Evolutionary conservation across 2,329 filamentous ascomycete species (phyloP).

Genomic region (Sclerotinia subarctica): DNA sequence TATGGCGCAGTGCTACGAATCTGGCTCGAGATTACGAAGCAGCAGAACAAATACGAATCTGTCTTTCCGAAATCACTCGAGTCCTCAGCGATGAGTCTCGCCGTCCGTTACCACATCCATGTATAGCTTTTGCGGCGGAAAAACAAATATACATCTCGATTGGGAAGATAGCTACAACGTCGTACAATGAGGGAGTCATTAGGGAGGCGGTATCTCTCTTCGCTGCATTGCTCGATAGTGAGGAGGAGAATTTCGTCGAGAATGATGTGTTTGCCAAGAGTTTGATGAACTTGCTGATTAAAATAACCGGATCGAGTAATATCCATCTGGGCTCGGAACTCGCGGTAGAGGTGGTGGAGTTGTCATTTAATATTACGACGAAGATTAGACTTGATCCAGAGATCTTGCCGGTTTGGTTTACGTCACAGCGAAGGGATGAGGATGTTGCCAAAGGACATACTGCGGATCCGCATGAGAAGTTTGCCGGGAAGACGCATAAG

Average conservation of each 20-base stretch:
- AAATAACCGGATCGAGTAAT: constrained; percentile 71
- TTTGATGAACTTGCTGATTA: constrained; percentile 79
- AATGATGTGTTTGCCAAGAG: constrained; percentile 81
- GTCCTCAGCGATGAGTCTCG: constrained; percentile 88
- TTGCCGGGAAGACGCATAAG: constrained; percentile 80
- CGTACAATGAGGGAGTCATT: constrained; percentile 81
- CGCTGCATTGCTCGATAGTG: constrained; percentile 88
- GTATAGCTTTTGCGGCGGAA: constrained; percentile 79
- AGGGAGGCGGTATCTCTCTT: constrained; percentile 83
- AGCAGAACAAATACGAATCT: constrained; percentile 59
- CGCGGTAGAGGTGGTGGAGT: constrained; percentile 84
- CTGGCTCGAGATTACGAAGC: constrained; percentile 58
- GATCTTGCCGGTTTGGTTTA: constrained; percentile 91
- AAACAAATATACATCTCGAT: constrained; percentile 89
- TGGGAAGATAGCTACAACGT: constrained; percentile 81
- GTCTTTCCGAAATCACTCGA: constrained; percentile 60
- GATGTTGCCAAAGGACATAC: constrained; percentile 37
- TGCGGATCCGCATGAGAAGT: constrained; percentile 58
- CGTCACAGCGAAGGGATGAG: constrained; percentile 47
- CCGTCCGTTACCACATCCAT: constrained; percentile 84
- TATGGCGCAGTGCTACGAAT: constrained; percentile 61
- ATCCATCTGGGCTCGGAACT: constrained; percentile 74
- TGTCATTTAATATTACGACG: constrained; percentile 93
- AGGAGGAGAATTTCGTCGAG: constrained; percentile 92
- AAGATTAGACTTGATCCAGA: constrained; percentile 89